Evolutionary conservation across 352 stramenopile species (phyloP).

Genomic region (Phytophthora megakarya): DNA sequence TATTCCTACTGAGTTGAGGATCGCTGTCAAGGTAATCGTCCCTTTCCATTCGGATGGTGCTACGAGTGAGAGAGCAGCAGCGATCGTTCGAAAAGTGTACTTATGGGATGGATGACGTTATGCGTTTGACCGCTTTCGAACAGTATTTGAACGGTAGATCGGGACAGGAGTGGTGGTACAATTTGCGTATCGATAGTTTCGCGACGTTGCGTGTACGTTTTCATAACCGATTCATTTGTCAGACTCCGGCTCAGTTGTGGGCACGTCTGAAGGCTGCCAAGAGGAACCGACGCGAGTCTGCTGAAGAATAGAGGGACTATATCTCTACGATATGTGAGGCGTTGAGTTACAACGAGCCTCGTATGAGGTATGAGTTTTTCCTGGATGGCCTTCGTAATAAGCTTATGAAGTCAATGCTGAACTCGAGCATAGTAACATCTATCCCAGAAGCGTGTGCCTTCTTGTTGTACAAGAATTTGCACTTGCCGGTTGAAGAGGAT

Average conservation of each 20-base stretch:
- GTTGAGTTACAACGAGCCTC: slow-evolving; percentile 2
- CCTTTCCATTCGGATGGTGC: slow-evolving; percentile 11
- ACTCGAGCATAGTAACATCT: neutral
- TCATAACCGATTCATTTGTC: slow-evolving; percentile 7
- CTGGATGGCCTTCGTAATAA: neutral
- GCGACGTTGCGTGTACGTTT: neutral
- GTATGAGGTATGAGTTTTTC: slow-evolving; percentile 15
- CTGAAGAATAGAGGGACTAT: slow-evolving; percentile 7
- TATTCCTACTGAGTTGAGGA: neutral
- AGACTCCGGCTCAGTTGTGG: neutral
- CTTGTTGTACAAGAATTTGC: slow-evolving; percentile 1
- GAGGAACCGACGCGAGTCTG: neutral
- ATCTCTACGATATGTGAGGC: neutral
- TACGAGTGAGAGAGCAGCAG: neutral
- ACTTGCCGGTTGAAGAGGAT: neutral
- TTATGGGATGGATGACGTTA: neutral
- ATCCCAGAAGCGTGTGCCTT: neutral
- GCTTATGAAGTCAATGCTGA: neutral
- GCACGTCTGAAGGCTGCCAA: neutral
- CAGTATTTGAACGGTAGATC: neutral
- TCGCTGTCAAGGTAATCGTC: slow-evolving; percentile 1
- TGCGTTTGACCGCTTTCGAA: slow-evolving; percentile 1
- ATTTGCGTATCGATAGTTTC: slow-evolving; percentile 6
- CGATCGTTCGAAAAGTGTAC: slow-evolving; percentile 10
- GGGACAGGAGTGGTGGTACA: slow-evolving; percentile 12